Evolutionary conservation across 1,284 basidiomycete species (phyloP).

Genomic region (Leccinum fuscescens): DNA sequence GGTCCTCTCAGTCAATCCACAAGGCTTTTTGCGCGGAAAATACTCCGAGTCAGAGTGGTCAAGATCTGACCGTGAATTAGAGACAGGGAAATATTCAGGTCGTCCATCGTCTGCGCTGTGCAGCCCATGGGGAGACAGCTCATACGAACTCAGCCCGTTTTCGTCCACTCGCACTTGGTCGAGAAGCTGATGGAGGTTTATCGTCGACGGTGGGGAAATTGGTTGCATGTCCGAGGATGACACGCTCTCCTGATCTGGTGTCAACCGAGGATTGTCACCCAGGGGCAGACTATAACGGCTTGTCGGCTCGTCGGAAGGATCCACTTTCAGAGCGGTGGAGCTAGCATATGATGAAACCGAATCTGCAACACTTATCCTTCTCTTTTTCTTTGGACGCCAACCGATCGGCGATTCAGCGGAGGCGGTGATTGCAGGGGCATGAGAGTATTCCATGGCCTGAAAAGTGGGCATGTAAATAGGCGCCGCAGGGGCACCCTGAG

Average conservation of each 20-base stretch:
- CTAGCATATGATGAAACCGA: conserved; percentile 36
- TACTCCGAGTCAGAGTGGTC: conserved; percentile 30
- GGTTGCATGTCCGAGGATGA: conserved; percentile 37
- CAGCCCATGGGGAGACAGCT: conserved; percentile 25
- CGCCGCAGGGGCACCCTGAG: conserved; percentile 24
- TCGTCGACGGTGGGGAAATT: conserved; percentile 32
- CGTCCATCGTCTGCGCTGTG: conserved; percentile 27
- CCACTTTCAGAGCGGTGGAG: conserved; percentile 26
- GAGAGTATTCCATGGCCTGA: conserved; percentile 45
- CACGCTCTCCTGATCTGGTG: conserved; percentile 35
- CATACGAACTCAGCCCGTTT: conserved; percentile 27
- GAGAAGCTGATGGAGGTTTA: conserved; percentile 32
- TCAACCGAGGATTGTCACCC: conserved; percentile 32
- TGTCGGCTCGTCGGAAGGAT: conserved; percentile 25
- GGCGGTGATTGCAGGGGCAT: conserved; percentile 33
- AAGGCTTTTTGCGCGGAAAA: conserved; percentile 27
- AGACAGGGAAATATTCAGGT: conserved; percentile 41
- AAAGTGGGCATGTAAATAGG: conserved; percentile 47
- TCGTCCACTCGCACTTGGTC: conserved; percentile 25
- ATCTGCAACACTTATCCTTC: conserved; percentile 36
- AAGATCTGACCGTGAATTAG: conserved; percentile 41
- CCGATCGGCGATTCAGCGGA: conserved; percentile 28
- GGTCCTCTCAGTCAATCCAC: conserved; percentile 21
- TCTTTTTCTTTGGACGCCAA: conserved; percentile 36
- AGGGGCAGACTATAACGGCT: conserved; percentile 21